phyloP scores from a whole-genome alignment of 176 grass and related monocot species.

The Ensete ventricosum region DNA sequence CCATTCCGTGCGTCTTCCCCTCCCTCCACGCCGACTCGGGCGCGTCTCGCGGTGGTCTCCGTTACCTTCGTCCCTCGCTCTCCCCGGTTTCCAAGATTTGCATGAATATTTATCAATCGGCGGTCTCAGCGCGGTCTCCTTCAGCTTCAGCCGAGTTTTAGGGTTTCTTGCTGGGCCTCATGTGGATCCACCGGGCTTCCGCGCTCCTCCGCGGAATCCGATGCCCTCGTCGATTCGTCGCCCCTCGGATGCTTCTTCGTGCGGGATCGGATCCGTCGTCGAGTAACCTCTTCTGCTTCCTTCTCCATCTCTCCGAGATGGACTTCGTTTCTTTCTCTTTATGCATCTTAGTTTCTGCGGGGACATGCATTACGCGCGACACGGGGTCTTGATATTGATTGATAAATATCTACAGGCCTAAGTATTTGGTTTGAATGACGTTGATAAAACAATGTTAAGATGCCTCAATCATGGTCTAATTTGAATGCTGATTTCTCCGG shows the following conservation, averaged over 20 bases:
- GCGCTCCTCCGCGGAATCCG: conserved; percentile 21
- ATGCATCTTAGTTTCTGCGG: background rate
- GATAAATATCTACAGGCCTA: too few species aligned
- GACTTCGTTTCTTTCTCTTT: background rate
- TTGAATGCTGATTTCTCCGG: background rate
- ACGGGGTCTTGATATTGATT: too few species aligned
- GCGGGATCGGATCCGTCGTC: background rate
- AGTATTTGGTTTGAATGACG: too few species aligned
- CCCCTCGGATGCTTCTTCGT: background rate
- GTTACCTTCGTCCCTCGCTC: too few species aligned
- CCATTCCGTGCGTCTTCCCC: background rate
- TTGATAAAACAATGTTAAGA: background rate
- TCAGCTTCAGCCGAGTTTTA: background rate
- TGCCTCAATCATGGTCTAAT: background rate
- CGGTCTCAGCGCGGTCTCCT: background rate
- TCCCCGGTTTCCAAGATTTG: too few species aligned
- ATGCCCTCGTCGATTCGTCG: conserved; percentile 1
- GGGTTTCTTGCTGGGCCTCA: background rate
- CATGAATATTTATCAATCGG: too few species aligned
- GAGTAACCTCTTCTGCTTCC: background rate
- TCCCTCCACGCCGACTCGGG: background rate
- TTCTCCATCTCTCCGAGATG: background rate
- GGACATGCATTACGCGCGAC: too few species aligned
- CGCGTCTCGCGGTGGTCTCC: too few species aligned
- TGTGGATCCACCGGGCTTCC: conserved; percentile 14